Base-by-base conservation (phyloP, 2,329 filamentous ascomycete genomes). In the Diaporthe aspalathi region DNA sequence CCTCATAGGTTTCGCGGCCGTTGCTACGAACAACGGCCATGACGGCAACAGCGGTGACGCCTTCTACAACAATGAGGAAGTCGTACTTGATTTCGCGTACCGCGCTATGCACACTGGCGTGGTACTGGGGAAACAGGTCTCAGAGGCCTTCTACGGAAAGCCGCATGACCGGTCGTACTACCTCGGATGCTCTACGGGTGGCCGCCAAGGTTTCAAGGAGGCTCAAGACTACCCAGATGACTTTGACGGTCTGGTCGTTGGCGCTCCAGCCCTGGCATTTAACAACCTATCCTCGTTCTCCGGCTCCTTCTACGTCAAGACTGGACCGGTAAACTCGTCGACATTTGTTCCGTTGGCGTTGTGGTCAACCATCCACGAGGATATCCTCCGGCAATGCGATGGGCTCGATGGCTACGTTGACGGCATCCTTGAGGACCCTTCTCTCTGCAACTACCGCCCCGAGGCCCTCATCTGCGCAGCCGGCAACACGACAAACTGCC, bases 161-260 rank as follows among this genome's bases (percentile, higher is more conserved):
- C 72, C 77, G 3, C 80, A 80, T 54, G 76, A 80, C 5, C 85
- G 85, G 76, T 86, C 83, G 8, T 89, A 89, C 78, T 90, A 86
- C 76, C 81, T 83, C 38, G 89, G 88, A 27, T 89, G 87, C 77
- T 89, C 86, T 0, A 89, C 87, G 0, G 89, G 89, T 22, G 88
- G 88, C 0, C 80, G 88, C 0, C 88, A 90, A 78, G 88, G 88
- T 3, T 78, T 89, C 12, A 87, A 86, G 73, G 84, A 86, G 70
- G 81, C 85, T 3, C 84, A 89, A 75, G 78, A 82, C 14, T 88
- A 82, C 63, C 87, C 88, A 0, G 83, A 84, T 8, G 87, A 87
- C 73, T 90, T 90, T 70, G 87, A 90, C 74, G 88, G 88, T 24
- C 82, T 87, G 12, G 76, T 90, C 1, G 84, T 87, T 17, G 87